phyloP scores from a whole-genome alignment of 805 yeast genomes.

The Yarrowia alimentaria region DNA sequence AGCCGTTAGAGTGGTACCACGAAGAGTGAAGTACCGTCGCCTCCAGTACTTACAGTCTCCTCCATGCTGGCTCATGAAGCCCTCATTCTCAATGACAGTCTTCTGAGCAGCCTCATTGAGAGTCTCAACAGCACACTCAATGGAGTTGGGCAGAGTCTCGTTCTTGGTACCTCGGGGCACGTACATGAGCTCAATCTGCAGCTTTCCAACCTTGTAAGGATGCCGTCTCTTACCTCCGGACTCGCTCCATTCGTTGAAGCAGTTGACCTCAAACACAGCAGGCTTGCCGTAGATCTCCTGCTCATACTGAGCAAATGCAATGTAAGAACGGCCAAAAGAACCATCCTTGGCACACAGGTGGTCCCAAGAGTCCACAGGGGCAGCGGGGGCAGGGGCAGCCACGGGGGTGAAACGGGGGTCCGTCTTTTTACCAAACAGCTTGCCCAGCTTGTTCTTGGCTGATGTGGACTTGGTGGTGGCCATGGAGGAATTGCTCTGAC shows the following conservation, averaged over 20 bases:
- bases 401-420: neutral
- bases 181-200: slow-evolving; percentile 56
- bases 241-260: slow-evolving; percentile 40
- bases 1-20: slow-evolving; percentile 70
- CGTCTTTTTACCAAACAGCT: slow-evolving; percentile 28
- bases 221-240: slow-evolving; percentile 22
- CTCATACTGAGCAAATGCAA: slow-evolving; percentile 62
- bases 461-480: no score
- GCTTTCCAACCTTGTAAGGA: slow-evolving; percentile 49
- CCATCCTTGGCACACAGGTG: slow-evolving; percentile 16
- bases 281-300: slow-evolving; percentile 55
- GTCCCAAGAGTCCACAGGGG: slow-evolving; percentile 21
- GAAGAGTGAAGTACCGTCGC: slow-evolving; percentile 69
- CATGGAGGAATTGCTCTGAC: slow-evolving; percentile 16
- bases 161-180: slow-evolving; percentile 53
- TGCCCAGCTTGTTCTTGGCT: slow-evolving; percentile 24
- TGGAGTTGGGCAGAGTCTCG: slow-evolving; percentile 50
- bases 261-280: slow-evolving; percentile 53
- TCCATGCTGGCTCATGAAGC: slow-evolving; percentile 82
- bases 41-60: slow-evolving; percentile 80
- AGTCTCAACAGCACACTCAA: slow-evolving; percentile 45
- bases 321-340: slow-evolving; percentile 41
- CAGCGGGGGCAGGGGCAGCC: neutral
- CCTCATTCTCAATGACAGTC: slow-evolving; percentile 47
- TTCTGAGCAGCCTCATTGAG: slow-evolving; percentile 30